A percentile compares a stretch with the other conserved stretches of the same genome.
These are phyloP conservation scores for Dothiorella sarmentorum DNA, from an alignment of 2,329 filamentous ascomycete species.

Conservation along the genomic window DNA sequence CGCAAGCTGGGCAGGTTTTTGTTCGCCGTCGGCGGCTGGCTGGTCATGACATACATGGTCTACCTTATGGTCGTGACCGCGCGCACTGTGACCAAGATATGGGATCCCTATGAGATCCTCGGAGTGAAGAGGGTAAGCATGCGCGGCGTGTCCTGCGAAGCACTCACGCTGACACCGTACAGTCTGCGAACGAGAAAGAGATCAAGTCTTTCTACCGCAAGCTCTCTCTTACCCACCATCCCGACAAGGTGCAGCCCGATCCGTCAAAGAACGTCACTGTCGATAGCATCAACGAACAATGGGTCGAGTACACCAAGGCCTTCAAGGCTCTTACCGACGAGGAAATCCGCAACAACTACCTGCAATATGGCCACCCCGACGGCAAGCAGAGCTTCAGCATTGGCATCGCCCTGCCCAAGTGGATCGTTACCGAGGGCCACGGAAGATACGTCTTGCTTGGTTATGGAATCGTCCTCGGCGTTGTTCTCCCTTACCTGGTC, in stretches of 20 bases:
- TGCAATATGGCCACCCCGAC: slow-evolving; percentile 93
- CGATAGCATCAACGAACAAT: slow-evolving; percentile 79
- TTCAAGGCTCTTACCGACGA: slow-evolving; percentile 98
- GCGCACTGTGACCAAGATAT: slow-evolving; percentile 69
- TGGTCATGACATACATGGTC: slow-evolving; percentile 81
- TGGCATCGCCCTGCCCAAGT: slow-evolving; percentile 89
- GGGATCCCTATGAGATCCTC: slow-evolving; percentile 96
- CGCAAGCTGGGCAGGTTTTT: slow-evolving; percentile 80
- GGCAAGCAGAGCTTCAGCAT: slow-evolving; percentile 98
- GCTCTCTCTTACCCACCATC: slow-evolving; percentile 82
- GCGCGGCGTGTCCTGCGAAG: neutral
- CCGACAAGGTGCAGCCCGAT: slow-evolving; percentile 87
- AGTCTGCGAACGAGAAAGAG: slow-evolving; percentile 80
- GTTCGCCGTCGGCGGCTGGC: slow-evolving; percentile 73
- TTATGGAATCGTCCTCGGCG: slow-evolving; percentile 83
- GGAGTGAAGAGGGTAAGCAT: slow-evolving; percentile 71
- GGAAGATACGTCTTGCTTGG: slow-evolving; percentile 92
- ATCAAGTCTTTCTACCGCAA: slow-evolving; percentile 91
- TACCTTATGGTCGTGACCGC: slow-evolving; percentile 85
- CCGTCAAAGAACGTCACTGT: slow-evolving; percentile 82
- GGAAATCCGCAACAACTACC: slow-evolving; percentile 93
- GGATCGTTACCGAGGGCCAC: slow-evolving; percentile 88
- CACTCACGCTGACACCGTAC: slow-evolving; percentile 24
- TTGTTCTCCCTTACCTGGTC: slow-evolving; percentile 86
- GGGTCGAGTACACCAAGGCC: slow-evolving; percentile 94